Evolutionary conservation across 768 basidiomycete genomes (phyloP).

Genomic region (Pilatotrama ljubarskyi): DNA sequence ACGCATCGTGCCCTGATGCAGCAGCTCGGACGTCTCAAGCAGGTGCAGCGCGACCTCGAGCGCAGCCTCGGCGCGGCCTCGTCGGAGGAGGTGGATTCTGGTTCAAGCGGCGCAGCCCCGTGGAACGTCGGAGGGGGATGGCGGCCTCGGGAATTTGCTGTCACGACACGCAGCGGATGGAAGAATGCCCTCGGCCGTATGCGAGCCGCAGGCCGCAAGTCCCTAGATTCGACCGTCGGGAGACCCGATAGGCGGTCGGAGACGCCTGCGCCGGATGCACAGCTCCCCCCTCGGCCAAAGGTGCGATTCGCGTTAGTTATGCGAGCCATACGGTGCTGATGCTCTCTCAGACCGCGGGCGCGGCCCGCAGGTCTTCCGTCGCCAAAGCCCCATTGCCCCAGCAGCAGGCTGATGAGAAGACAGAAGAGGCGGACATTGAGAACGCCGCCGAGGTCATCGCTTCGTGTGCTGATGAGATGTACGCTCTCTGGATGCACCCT

Average conservation of each 20-base stretch:
- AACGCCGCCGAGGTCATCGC: constrained; percentile 58
- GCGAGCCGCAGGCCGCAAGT: constrained; percentile 9
- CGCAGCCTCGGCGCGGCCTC: constrained; percentile 56
- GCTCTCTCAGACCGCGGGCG: neutral
- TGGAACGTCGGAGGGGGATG: constrained; percentile 11
- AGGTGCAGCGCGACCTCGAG: constrained; percentile 61
- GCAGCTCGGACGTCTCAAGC: constrained; percentile 54
- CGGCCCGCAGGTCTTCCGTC: neutral
- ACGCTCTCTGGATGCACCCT: constrained; percentile 63
- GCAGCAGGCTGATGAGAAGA: constrained; percentile 1
- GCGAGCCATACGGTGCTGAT: neutral
- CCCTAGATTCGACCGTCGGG: constrained; percentile 10
- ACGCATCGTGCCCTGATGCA: constrained; percentile 57
- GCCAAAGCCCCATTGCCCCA: neutral
- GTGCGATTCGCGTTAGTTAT: neutral
- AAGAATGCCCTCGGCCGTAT: constrained; percentile 26
- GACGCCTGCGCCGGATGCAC: neutral
- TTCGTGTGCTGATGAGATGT: constrained; percentile 63
- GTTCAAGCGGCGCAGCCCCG: constrained; percentile 13
- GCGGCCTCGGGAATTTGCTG: constrained; percentile 27
- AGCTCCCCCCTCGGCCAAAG: neutral
- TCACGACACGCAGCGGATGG: constrained; percentile 31
- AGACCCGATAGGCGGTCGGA: constrained; percentile 11
- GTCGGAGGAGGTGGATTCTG: constrained; percentile 36
- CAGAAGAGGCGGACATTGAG: constrained; percentile 39